Conservation (phyloP, 352 stramenopile genomes). For the Pythium plurisporium region DNA sequence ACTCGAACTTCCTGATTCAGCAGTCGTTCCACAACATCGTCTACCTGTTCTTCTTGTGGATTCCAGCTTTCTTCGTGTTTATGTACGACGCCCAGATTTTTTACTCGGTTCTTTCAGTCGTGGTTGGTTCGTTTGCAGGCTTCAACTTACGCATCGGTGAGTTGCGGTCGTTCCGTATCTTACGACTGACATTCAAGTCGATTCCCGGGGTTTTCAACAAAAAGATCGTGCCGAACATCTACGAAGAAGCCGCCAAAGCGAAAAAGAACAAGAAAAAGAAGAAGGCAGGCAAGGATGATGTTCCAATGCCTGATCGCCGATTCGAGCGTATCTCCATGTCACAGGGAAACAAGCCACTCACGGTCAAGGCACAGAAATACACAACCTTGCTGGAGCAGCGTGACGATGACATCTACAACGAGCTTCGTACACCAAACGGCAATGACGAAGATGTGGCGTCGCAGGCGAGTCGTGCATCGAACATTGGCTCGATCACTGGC, state of each 20-base stretch:
- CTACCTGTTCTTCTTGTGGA: conserved; percentile 82
- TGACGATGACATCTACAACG: conserved; percentile 50
- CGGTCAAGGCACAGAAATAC: conserved; percentile 81
- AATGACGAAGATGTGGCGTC: conserved; percentile 50
- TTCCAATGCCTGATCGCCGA: conserved; percentile 55
- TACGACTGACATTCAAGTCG: conserved; percentile 81
- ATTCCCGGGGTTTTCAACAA: conserved; percentile 87
- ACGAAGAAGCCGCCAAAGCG: conserved; percentile 46
- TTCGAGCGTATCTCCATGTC: conserved; percentile 85
- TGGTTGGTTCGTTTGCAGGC: conserved; percentile 74
- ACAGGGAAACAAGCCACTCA: conserved; percentile 73
- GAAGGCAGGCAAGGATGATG: conserved; percentile 62
- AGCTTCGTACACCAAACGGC: conserved; percentile 48
- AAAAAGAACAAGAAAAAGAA: conserved; percentile 78
- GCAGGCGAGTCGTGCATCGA: conserved; percentile 34
- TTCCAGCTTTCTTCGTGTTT: conserved; percentile 78
- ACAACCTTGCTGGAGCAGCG: conserved; percentile 53
- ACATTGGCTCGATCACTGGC: conserved; percentile 68
- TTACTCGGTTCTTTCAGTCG: conserved; percentile 72
- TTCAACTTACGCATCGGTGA: conserved; percentile 87
- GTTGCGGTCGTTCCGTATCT: conserved; percentile 76
- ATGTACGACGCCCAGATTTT: conserved; percentile 88
- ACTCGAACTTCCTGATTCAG: conserved; percentile 83
- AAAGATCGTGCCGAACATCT: conserved; percentile 87
- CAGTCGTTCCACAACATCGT: conserved; percentile 81